Evolutionary conservation across 257 asterid genomes (phyloP).

Genomic region (Ajuga chamaepitys): DNA sequence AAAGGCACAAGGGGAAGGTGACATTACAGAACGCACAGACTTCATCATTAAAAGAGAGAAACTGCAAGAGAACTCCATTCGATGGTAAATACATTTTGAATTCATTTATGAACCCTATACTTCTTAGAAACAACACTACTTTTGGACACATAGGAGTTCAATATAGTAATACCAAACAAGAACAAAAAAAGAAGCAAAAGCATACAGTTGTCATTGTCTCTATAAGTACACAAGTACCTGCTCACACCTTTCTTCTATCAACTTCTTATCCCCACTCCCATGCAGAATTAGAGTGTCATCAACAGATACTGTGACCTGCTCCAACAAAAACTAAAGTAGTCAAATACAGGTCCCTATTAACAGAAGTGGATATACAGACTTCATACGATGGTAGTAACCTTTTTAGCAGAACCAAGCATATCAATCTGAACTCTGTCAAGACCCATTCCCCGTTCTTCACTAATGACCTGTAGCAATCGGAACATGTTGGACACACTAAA

Average conservation of each 20-base stretch:
- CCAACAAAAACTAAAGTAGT: conserved; percentile 15
- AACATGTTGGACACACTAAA: conserved; percentile 9
- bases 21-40: not conserved
- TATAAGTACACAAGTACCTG: conserved; percentile 55
- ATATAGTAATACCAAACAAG: not conserved
- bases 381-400: conserved; percentile 34
- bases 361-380: not conserved
- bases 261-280: conserved; percentile 84
- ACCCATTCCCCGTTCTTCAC: conserved; percentile 62
- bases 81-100: not conserved
- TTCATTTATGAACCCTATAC: not conserved
- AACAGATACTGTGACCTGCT: conserved; percentile 71
- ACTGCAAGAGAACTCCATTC: not conserved
- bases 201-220: not conserved
- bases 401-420: conserved; percentile 91
- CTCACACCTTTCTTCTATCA: conserved; percentile 93
- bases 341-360: conserved; percentile 10
- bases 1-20: not conserved
- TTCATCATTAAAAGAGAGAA: not conserved
- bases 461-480: conserved; percentile 54
- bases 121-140: not conserved
- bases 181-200: not conserved
- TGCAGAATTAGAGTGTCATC: conserved; percentile 83
- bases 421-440: conserved; percentile 62
- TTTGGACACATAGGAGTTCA: not conserved